Evolutionary conservation across 2,329 filamentous ascomycete species (phyloP).

Genomic region (Pseudocercospora crystallina): DNA sequence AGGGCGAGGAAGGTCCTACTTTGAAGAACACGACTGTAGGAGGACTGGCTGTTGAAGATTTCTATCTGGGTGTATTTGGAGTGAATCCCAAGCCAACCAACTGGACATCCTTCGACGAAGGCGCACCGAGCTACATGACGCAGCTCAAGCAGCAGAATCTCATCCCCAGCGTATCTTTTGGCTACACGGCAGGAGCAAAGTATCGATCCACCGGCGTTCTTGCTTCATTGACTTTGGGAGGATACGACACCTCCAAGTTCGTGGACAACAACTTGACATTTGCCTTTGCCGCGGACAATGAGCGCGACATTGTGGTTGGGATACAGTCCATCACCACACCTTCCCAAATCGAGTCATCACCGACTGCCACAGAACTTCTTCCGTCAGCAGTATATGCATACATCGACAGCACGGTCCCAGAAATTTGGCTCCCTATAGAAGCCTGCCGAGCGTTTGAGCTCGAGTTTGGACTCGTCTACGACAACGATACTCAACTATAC

Average conservation of each 20-base stretch:
- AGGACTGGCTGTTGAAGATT: constrained; percentile 41
- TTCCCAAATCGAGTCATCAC: constrained; percentile 28
- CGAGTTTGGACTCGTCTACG: constrained; percentile 64
- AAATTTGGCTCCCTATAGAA: constrained; percentile 49
- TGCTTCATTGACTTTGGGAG: constrained; percentile 63
- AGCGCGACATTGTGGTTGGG: constrained; percentile 61
- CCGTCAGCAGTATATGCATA: constrained; percentile 43
- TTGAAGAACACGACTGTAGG: constrained; percentile 45
- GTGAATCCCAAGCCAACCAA: constrained; percentile 52
- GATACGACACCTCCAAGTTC: constrained; percentile 66
- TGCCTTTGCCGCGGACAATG: constrained; percentile 55
- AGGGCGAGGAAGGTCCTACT: constrained; percentile 41
- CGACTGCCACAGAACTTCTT: constrained; percentile 39
- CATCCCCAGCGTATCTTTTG: constrained; percentile 72
- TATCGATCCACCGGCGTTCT: constrained; percentile 54
- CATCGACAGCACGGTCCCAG: constrained; percentile 51
- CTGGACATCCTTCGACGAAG: constrained; percentile 53
- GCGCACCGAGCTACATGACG: constrained; percentile 54
- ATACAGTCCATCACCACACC: constrained; percentile 43
- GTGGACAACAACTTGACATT: constrained; percentile 62
- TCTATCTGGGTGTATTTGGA: constrained; percentile 50
- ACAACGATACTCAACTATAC: constrained; percentile 64
- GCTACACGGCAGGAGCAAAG: constrained; percentile 72
- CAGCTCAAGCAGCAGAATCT: constrained; percentile 56
- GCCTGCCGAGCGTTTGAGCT: constrained; percentile 66